Evolutionary conservation across 73 alveolate genomes (phyloP).

Genomic region (Paramecium octaurelia): DNA sequence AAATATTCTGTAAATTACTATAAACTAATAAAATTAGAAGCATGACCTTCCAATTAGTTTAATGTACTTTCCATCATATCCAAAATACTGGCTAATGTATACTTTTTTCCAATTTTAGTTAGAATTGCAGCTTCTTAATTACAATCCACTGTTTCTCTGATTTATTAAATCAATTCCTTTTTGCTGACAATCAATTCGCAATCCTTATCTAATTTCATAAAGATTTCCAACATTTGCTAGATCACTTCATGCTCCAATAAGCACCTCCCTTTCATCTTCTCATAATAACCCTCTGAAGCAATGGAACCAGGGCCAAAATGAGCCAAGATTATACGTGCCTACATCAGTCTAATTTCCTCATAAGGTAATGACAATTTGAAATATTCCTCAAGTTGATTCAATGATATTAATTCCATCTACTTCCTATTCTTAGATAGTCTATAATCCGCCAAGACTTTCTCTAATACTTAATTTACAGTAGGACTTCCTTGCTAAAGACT

Average conservation of each 20-base stretch:
- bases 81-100: background rate
- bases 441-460: conserved; percentile 10
- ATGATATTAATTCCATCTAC: conserved; percentile 1
- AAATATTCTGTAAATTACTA: conserved; percentile 8
- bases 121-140: background rate
- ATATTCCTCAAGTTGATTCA: background rate
- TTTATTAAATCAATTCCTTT: background rate
- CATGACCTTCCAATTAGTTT: background rate
- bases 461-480: conserved; percentile 22
- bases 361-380: conserved; percentile 14
- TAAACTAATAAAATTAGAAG: conserved; percentile 8
- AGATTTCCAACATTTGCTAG: conserved; percentile 8
- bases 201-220: conserved; percentile 5
- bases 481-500: conserved; percentile 16
- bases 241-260: conserved; percentile 22
- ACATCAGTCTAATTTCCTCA: conserved; percentile 28
- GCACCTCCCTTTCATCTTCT: conserved; percentile 17
- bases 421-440: background rate
- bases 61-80: background rate
- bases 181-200: background rate
- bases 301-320: conserved; percentile 46
- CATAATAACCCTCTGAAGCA: conserved; percentile 23
- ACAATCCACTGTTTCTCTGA: background rate
- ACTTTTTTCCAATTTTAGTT: background rate
- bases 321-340: conserved; percentile 37